phyloP scores from a whole-genome alignment of 73 alveolate genomes.

The Paramecium pentaurelia region DNA sequence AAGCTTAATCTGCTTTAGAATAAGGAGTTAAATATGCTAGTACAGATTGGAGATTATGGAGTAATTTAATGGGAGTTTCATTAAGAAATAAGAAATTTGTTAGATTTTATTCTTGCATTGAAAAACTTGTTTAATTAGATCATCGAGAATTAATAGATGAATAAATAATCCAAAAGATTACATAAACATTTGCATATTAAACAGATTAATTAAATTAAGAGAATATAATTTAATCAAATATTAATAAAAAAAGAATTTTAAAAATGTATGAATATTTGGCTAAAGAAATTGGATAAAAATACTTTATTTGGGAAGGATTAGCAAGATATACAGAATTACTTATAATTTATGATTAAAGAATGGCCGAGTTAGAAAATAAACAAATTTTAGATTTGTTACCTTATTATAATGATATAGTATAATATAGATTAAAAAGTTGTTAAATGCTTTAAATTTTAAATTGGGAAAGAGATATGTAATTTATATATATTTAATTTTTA shows the following conservation, averaged over 20 bases:
- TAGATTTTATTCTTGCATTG: constrained; percentile 59
- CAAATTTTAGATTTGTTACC: neutral
- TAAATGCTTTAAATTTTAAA: constrained; percentile 11
- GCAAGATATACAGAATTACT: constrained; percentile 32
- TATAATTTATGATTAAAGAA: constrained; percentile 35
- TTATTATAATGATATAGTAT: constrained; percentile 25
- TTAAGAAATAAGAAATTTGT: constrained; percentile 77
- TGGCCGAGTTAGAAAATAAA: neutral
- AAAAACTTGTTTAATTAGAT: constrained; percentile 10
- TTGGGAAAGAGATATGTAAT: constrained; percentile 56
- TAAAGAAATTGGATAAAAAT: constrained; percentile 51
- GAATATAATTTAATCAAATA: neutral
- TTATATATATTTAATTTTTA: neutral
- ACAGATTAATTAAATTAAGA: neutral
- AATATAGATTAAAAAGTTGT: constrained; percentile 53
- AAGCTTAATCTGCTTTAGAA: constrained; percentile 91
- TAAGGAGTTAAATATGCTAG: constrained; percentile 86
- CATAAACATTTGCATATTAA: constrained; percentile 43
- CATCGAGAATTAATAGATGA: constrained; percentile 52
- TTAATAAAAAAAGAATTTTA: constrained; percentile 17
- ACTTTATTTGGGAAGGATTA: constrained; percentile 55
- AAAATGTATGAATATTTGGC: constrained; percentile 42
- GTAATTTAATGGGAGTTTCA: constrained; percentile 82
- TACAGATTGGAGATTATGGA: constrained; percentile 93
- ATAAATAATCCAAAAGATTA: constrained; percentile 24